Evolutionary conservation across 116 monocot genomes (phyloP), one percentile per base, ranked within the genome.

Genomic region (Thalassia testudinum): DNA sequence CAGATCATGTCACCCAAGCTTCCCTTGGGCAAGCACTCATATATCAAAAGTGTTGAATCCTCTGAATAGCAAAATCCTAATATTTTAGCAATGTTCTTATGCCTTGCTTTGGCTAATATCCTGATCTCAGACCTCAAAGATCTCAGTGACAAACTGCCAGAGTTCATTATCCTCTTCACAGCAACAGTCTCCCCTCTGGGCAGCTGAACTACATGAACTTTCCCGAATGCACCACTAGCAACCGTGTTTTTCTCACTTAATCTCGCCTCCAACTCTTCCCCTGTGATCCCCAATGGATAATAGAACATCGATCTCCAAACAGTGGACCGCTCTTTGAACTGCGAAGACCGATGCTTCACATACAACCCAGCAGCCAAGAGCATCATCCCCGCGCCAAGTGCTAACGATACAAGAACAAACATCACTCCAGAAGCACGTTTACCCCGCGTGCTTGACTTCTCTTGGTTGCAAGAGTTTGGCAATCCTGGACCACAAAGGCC

Each of bases 401-500:
- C 63, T 29, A 66, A 34, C 11, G 68, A 40, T 42, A 56, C 51
- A 17, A 60, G 24, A 21, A 59, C 79, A 30, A 58, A 25, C 0
- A 66, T 37, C 24, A 74, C 50, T 19, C 49, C 19, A 2, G 30
- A 0, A 34, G 13, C 22, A 17, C n/a, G 26, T 26, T 24, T 60
- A 17, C 34, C 29, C 22, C 42, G 42, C 15, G 42, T 56, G 21
- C 5, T 16, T n/a, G 29, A 21, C 24, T 18, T 25, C 13, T 38
- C 60, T 14, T 12, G 1, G 0, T 21, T 47, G 52, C 85, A 80
- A 10, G 62, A 17, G 49, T 63, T 76, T 8, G 80, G 68, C 42
- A 85, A 53, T 12, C 85, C 85, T 17, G 76, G 80, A 21, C 85
- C 85, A 49, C 85, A 85, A 18, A 85, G 64, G 21, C 51, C 77